Base-by-base conservation (phyloP, 2,329 filamentous ascomycete species). In the Sordariomycetes sp. region DNA sequence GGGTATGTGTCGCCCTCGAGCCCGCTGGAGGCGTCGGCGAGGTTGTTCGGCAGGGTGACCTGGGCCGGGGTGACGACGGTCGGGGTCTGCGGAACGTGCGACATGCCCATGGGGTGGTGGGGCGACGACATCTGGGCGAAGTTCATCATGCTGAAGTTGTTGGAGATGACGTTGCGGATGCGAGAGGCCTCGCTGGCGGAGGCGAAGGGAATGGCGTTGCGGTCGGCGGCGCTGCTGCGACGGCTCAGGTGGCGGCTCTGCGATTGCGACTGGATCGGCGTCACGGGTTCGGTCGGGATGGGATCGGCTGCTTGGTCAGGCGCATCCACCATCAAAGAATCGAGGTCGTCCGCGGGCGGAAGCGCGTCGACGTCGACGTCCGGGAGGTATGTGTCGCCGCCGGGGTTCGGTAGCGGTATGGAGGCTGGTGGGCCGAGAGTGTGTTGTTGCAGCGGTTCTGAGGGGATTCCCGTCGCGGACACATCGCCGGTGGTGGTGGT, bases 71-170 rank as follows among this genome's bases (percentile, higher is more conserved):
- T 76, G 35, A 58, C 56, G 59, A 78, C 74, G 48, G 74, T 77
- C 6, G 73, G 71, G 37, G 37, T 56, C 43, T 72, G 72, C 22
- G 72, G 72, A 20, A 59, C 46, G 34, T 59, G 57, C 46, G 48
- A 35, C 32, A 58, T 58, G 24, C 50, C 22, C 67, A 74, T 72
- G 62, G 68, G 68, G 59, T 66, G 68, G 59, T 66, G 68, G 28
- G 68, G 65, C 18, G 67, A 69, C 3, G 72, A 72, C 66, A 73
- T 72, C 59, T 68, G 68, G 48, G 72, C 73, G 54, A 77, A 65
- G 24, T 72, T 71, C 73, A 77, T 75, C 70, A 77, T 75, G 70
- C 74, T 72, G 66, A 72, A 74, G 53, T 72, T 69, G 59, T 71
- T 71, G 32, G 72, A 67, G 54, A 74, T 68, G 37, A 71, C 64